These are phyloP conservation scores for Russula sp. DNA, from an alignment of 768 basidiomycete genomes.

Conservation along the genomic window DNA sequence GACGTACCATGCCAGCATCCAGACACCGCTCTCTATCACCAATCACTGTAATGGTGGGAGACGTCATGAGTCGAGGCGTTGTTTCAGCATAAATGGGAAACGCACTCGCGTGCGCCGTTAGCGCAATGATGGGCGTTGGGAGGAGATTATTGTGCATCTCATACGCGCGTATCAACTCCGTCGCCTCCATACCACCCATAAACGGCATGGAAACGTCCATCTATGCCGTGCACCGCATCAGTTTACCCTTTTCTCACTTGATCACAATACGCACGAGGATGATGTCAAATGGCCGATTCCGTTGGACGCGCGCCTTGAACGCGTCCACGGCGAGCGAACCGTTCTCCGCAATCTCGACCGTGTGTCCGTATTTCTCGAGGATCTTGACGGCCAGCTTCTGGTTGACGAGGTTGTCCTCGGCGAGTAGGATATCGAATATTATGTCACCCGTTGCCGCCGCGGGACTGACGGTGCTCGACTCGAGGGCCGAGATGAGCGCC, in stretches of 20 bases:
- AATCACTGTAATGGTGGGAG: slow-evolving; percentile 54
- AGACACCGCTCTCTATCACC: slow-evolving; percentile 74
- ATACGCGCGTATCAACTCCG: slow-evolving; percentile 81
- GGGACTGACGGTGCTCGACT: slow-evolving; percentile 89
- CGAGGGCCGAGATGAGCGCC: slow-evolving; percentile 89
- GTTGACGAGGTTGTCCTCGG: slow-evolving; percentile 95
- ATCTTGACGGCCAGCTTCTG: slow-evolving; percentile 97
- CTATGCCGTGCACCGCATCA: slow-evolving; percentile 33
- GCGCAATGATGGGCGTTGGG: slow-evolving; percentile 87
- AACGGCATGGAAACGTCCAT: slow-evolving; percentile 99
- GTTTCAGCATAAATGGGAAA: slow-evolving; percentile 25
- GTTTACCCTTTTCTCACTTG: background rate
- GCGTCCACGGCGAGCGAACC: slow-evolving; percentile 90
- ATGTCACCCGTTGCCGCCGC: slow-evolving; percentile 82
- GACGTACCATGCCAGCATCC: slow-evolving; percentile 58
- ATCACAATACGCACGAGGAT: slow-evolving; percentile 60
- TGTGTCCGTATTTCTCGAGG: slow-evolving; percentile 91
- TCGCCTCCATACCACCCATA: slow-evolving; percentile 99
- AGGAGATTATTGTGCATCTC: slow-evolving; percentile 67
- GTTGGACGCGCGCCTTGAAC: slow-evolving; percentile 71
- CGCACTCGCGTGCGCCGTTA: slow-evolving; percentile 95
- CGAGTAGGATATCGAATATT: slow-evolving; percentile 87
- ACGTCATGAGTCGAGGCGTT: background rate
- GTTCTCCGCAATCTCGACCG: slow-evolving; percentile 96
- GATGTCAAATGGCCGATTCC: slow-evolving; percentile 78